Conservation (phyloP, 345 rosid species). For the Nephelium lappaceum region DNA sequence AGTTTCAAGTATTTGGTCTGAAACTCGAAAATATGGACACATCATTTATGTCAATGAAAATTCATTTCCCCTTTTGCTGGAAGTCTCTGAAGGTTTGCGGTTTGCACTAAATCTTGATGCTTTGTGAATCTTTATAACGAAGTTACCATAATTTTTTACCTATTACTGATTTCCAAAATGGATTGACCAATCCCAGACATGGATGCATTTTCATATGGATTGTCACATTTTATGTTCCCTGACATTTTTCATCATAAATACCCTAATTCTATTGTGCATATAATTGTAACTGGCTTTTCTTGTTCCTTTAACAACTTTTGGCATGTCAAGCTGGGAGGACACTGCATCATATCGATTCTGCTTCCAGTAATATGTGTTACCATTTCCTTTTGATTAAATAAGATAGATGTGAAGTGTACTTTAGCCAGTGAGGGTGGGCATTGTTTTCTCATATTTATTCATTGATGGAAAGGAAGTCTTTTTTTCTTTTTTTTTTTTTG, state of each 20-base stretch:
- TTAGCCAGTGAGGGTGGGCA: neutral
- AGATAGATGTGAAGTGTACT: neutral
- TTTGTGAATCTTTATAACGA: neutral
- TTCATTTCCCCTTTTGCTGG: neutral
- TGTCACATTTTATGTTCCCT: neutral
- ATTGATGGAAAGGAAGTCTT: neutral
- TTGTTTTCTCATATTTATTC: constrained; percentile 1
- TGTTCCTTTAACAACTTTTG: neutral
- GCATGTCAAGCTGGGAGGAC: neutral
- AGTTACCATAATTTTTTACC: neutral
- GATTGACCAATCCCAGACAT: neutral
- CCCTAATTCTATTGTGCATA: neutral
- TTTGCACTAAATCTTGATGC: neutral
- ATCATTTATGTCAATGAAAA: neutral
- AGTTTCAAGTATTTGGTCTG: neutral
- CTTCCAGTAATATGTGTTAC: neutral
- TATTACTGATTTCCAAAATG: neutral
- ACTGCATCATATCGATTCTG: neutral
- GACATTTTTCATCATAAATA: neutral
- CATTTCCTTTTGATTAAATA: neutral
- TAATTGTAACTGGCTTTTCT: neutral
- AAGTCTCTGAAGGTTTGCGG: neutral
- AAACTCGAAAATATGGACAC: neutral
- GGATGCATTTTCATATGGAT: neutral
- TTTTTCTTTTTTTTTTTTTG: neutral